Percentiles rank a stretch among this genome's conserved stretches.
These are phyloP conservation scores for Tripterygium wilfordii DNA, from an alignment of 177 flowering plant genomes.

Conservation along the genomic window DNA sequence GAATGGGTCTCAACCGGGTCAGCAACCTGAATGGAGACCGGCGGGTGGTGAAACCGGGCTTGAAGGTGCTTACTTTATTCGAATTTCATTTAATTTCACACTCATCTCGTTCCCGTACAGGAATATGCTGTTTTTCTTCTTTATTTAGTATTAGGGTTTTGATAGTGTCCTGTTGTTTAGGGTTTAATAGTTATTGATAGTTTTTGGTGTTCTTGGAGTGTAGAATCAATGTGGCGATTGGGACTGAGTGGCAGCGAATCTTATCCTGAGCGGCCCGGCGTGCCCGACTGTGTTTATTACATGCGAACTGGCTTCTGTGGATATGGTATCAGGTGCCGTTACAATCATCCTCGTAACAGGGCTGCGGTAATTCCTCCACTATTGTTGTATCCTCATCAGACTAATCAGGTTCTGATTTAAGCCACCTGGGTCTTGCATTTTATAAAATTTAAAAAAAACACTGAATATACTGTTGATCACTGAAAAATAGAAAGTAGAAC, in stretches of 20 bases:
- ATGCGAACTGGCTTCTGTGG: constrained; percentile 83
- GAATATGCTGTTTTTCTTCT: background rate
- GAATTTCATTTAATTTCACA: constrained; percentile 8
- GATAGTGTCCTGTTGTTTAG: constrained; percentile 13
- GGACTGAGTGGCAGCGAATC: constrained; percentile 41
- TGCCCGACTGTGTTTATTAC: constrained; percentile 62
- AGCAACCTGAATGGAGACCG: constrained; percentile 34
- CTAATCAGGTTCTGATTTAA: background rate
- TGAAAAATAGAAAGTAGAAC: no score
- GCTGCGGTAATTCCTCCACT: constrained; percentile 29
- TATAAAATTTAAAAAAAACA: no score
- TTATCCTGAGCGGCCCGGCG: constrained; percentile 73
- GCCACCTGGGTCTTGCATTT: background rate
- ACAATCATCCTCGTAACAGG: constrained; percentile 71
- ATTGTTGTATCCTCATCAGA: background rate
- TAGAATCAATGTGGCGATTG: constrained; percentile 76
- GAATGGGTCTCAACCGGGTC: constrained; percentile 34
- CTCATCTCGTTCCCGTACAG: background rate
- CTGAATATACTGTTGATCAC: no score
- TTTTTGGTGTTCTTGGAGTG: constrained; percentile 12
- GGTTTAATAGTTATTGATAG: constrained; percentile 16
- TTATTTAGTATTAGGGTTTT: constrained; percentile 18
- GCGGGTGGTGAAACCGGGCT: constrained; percentile 33
- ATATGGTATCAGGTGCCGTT: constrained; percentile 70
- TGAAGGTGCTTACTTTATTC: constrained; percentile 26